These are phyloP conservation scores for Xylaria flabelliformis DNA, from an alignment of 495 filamentous ascomycete genomes.

Conservation along the genomic window DNA sequence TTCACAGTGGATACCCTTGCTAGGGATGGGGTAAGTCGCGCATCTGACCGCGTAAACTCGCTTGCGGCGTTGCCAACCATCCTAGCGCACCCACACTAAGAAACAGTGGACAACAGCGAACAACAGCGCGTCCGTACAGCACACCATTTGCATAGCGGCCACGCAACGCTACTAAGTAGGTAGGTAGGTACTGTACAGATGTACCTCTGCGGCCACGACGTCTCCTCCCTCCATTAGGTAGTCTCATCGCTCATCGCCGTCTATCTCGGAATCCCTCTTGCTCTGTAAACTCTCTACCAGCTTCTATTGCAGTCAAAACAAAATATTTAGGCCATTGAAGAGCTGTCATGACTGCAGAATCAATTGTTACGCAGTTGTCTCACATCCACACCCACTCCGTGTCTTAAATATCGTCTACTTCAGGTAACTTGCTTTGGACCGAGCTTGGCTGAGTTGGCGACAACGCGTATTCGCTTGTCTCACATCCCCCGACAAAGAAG, in stretches of 20 bases:
- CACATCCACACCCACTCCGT: background rate
- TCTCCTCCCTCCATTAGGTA: background rate
- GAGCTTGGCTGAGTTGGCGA: slow-evolving; percentile 28
- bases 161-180: too few relatives aligned
- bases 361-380: background rate
- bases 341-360: slow-evolving; percentile 3
- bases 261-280: background rate
- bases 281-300: background rate
- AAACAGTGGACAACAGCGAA: background rate
- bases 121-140: background rate
- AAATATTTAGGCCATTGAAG: background rate
- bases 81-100: slow-evolving; percentile 14
- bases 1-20: slow-evolving; percentile 1
- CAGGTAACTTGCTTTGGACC: slow-evolving; percentile 11
- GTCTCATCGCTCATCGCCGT: slow-evolving; percentile 4
- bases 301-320: background rate
- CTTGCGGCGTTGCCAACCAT: slow-evolving; percentile 2
- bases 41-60: slow-evolving; percentile 23
- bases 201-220: slow-evolving; percentile 9
- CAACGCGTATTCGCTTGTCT: slow-evolving; percentile 27
- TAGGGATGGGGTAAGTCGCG: slow-evolving; percentile 17
- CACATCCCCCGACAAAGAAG: slow-evolving; percentile 20
- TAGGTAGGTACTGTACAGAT: background rate
- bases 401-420: slow-evolving; percentile 8
- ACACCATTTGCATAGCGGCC: background rate